Evolutionary conservation across 305 asterid species (phyloP), one percentile per base, ranked within the genome.

Genomic region (Ilex paraguariensis): DNA sequence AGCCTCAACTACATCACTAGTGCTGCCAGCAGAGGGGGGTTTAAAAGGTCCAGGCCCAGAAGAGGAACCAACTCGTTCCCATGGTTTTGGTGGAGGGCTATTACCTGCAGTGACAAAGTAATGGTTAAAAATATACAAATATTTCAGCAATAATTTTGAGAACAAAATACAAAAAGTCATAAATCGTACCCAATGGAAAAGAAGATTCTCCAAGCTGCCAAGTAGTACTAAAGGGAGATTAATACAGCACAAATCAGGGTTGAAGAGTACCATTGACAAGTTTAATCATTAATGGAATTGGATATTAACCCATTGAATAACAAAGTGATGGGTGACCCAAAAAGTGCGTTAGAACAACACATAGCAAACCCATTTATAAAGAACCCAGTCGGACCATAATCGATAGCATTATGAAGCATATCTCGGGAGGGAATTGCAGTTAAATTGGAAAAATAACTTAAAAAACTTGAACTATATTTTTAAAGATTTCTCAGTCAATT

Each of bases 41-140:
- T 75, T 90, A 71, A 93, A 93, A 1, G 97, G 96, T 17, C 79
- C 92, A 13, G 93, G 82, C n/a, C 93, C 97, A 16, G 99, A 88
- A 14, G 97, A 61, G 12, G 94, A 63, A 15, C 95, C 99, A 36
- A 95, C 84, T 68, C 83, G 80, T 74, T 90, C 99, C 99, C 99
- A 93, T 13, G 99, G 99, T 78, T 93, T 93, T 56, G 83, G 86
- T 6, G 95, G 96, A 61, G 96, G 76, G 57, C 75, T 68, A 67
- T 70, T 78, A 55, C 87, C 96, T 82, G 83, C 67, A 57, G n/a
- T 6, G n/a, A 15, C 5, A 52, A 14, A 17, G n/a, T 7, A 52
- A 16, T 3, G 8, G n/a, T 5, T 7, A 52, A 2, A 15, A 52
- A 52, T 3, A 14, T 13, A 52, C 10, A 52, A 3, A 14, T 3